Evolutionary conservation across 192 early-diverging fungal species (phyloP), one percentile per base, ranked within the genome.

Genomic region (Coemansia umbellata): DNA sequence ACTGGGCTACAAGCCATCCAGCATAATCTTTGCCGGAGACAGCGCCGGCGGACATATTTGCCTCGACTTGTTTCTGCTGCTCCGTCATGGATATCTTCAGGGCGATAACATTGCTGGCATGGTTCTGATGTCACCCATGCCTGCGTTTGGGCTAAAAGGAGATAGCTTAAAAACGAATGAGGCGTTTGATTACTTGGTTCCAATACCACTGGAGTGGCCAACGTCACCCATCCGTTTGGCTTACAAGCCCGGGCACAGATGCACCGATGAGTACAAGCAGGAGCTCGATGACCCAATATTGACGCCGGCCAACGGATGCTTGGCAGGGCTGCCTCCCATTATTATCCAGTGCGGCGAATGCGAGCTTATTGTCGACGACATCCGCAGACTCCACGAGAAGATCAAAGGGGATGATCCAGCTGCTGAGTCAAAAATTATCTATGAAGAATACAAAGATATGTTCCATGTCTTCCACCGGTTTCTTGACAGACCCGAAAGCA

Each of bases 381-480:
- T 66, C 9, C 41, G 63, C 31, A 11, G 18, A 31, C 36, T 74
- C 1, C 50, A 28, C 19, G 32, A 49, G 1, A 53, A 55, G 27
- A 39, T 63, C 13, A 57, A 37, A 11, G 1, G 24, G 4, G 35
- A 57, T 22, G 66, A 66, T 24, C 39, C 52, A 3, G 48, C 17
- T 2, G n/a, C 35, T 0, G 28, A 24, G 15, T 13, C 23, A 0
- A 2, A 35, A 8, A 47, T 66, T 1, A 28, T 59, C 5, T 55
- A 49, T 18, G 58, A 74, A 23, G 58, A 55, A 40, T 74, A 66
- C 21, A 27, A 26, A 1, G 64, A 67, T 10, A 74, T 74, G 70
- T 59, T 67, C 0, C 70, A 74, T 19, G 60, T 74, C 2, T 74
- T 74, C 19, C 70, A 74, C 22, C 39, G 69, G 14, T 63, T 63